phyloP scores from a whole-genome alignment of 495 filamentous ascomycete genomes.

The Annulohypoxylon nitens region DNA sequence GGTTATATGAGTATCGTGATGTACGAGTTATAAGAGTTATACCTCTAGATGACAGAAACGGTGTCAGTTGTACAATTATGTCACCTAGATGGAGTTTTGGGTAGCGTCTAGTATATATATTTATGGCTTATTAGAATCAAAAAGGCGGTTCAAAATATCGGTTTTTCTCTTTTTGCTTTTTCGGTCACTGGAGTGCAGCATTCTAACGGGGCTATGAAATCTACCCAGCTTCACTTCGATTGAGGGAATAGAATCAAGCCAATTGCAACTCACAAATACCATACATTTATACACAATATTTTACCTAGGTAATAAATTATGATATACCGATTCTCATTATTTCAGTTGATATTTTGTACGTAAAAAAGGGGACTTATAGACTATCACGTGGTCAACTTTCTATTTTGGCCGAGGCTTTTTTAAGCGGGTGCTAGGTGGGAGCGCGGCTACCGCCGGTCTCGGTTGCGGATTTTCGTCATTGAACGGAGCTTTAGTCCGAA shows the following conservation, averaged over 20 bases:
- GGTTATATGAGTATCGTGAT: conserved; percentile 10
- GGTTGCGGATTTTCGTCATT: conserved; percentile 49
- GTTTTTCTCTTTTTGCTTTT: not conserved
- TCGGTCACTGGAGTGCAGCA: not conserved
- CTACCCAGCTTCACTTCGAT: not conserved
- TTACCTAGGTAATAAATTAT: not conserved
- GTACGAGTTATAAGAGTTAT: conserved; percentile 22
- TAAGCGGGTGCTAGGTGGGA: conserved; percentile 11
- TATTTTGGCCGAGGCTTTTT: conserved; percentile 36
- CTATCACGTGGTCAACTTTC: conserved; percentile 32
- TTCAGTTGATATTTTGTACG: not conserved
- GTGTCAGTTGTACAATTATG: conserved; percentile 43
- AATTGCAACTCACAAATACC: not conserved
- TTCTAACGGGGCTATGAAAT: not conserved
- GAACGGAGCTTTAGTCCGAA: conserved; percentile 30
- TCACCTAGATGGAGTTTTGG: conserved; percentile 39
- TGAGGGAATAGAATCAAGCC: not conserved
- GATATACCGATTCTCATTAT: not conserved
- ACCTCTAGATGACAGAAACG: conserved; percentile 40
- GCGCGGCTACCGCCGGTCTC: conserved; percentile 52
- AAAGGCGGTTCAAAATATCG: conserved; percentile 15
- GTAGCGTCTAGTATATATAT: conserved; percentile 23
- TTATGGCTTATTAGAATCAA: conserved; percentile 22
- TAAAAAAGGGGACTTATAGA: not conserved
- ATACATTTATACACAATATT: not conserved